phyloP scores from a whole-genome alignment of 805 yeast species.

The Cyberlindnera xishuangbannaensis region DNA sequence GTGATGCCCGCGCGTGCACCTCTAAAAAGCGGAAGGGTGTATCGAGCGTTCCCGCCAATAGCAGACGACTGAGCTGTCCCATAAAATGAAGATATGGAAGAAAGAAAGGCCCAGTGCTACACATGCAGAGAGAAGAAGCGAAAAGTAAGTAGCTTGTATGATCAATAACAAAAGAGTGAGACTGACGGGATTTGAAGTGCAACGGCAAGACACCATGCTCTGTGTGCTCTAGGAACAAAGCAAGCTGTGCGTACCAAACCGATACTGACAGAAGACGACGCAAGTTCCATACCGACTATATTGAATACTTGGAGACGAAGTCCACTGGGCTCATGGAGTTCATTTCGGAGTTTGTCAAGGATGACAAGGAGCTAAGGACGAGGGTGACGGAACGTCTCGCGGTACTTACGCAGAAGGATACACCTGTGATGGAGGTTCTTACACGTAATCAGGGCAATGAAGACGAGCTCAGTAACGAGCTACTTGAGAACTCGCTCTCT shows the following conservation, averaged over 20 bases:
- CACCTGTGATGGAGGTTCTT: neutral
- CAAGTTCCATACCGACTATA: conserved; percentile 30
- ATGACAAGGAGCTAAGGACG: conserved; percentile 17
- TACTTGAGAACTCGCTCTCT: neutral
- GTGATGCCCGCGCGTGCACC: no score
- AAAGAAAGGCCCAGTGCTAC: no score
- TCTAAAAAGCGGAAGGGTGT: no score
- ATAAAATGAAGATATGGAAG: no score
- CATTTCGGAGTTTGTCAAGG: conserved; percentile 20
- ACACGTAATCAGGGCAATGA: neutral
- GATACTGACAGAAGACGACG: conserved; percentile 27
- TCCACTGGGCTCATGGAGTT: conserved; percentile 18
- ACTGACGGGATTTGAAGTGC: conserved; percentile 3
- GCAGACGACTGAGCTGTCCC: no score
- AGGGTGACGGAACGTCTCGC: neutral
- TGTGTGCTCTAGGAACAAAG: conserved; percentile 1
- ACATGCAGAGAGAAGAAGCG: no score
- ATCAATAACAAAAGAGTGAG: no score
- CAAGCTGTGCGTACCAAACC: conserved; percentile 1
- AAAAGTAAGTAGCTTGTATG: no score
- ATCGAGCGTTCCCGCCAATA: no score
- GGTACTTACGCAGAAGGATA: neutral
- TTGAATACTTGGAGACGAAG: conserved; percentile 25
- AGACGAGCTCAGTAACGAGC: neutral
- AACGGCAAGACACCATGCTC: conserved; percentile 6